Evolutionary conservation across 2,329 filamentous ascomycete genomes (phyloP), one percentile per base, ranked within the genome.

Genomic region (Clarireedia monteithiana): DNA sequence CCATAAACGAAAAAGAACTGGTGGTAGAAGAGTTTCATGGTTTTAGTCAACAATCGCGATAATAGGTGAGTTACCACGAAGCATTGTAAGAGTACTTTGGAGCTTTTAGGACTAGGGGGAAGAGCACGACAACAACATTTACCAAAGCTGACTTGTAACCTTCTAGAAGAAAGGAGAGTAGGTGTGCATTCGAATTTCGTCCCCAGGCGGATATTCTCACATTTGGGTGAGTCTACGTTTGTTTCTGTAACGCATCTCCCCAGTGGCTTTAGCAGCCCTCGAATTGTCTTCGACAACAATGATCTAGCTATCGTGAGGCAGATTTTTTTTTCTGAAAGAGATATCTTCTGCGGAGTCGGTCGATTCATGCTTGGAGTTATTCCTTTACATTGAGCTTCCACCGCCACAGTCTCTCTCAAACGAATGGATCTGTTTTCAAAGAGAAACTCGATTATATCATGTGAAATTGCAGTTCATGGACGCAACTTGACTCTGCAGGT

Each of bases 41-140:
- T 57, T 57, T 57, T 27, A 38, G 39, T 36, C 61, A 58, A 55
- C 57, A 59, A 58, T 58, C 60, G 58, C 58, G 58, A 55, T 60
- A 60, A 60, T 62, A 42, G 53, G 53, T 44, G 15, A 36, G 38
- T 39, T 55, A 6, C 34, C 20, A 45, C 20, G 17, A 45, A 26
- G 12, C 10, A 20, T 45, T 23, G 20, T 45, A 10, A 5, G 2
- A 24, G 39, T 20, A 3, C 5, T n/a, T 26, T 45, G 42, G 5
- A 20, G 5, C 10, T 6, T 45, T 45, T 6, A 24, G 42, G 42
- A 20, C 24, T 26, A 23, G 20, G 42, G n/a, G 6, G 23, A 6
- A 20, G 42, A 6, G 39, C 39, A 14, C 39, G 42, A 26, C 10
- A 5, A 14, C 3, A 14, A 23, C 12, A 3, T 45, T 7, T 24